Evolutionary conservation across 306 rosid genomes (phyloP), one percentile per base, ranked within the genome.

Genomic region (Gynostemma pentaphyllum): DNA sequence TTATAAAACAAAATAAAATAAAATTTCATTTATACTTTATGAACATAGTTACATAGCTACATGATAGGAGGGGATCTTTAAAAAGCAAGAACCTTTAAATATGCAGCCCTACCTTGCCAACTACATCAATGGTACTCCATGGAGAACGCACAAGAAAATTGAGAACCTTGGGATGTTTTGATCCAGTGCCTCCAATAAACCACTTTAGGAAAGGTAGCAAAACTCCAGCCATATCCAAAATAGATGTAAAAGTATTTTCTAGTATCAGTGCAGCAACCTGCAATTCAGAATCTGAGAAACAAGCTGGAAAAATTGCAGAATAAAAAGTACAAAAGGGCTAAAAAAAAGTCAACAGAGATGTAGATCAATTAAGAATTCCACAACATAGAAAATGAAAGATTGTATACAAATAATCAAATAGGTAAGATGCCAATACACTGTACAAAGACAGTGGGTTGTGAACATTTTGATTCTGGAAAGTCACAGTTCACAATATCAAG

Each of bases 151-250:
- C 97, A 26, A 94, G 78, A 78, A 81, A 89, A 81, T 94, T 94
- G 69, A 94, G 97, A 61, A 78, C 28, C 79, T 55, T 94, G 45
- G 81, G 94, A 68, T 97, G 91, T 55, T 81, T 83, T 49, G 94
- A 70, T 68, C 81, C 52, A 72, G 82, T 87, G 56, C 97, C 88
- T 70, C 99, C 99, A 50, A 94, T 94, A 75, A 94, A 81, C 88
- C 88, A 94, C 86, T 89, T 94, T 76, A 88, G 74, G 79, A 94
- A 81, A 11, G 99, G 99, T 73, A 94, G 68, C 66, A 94, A 23
- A 80, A 94, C 89, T 80, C 97, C 99, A 76, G 97, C 95, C 99
- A 94, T 84, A 80, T 94, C 99, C 85, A 94, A 75, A 76, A 94
- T 89, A 72, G 99, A 94, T 8, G 97, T 89, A 74, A 94, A 94